Conservation (phyloP, 2,329 filamentous ascomycete genomes). For the Hansfordia pulvinata region DNA sequence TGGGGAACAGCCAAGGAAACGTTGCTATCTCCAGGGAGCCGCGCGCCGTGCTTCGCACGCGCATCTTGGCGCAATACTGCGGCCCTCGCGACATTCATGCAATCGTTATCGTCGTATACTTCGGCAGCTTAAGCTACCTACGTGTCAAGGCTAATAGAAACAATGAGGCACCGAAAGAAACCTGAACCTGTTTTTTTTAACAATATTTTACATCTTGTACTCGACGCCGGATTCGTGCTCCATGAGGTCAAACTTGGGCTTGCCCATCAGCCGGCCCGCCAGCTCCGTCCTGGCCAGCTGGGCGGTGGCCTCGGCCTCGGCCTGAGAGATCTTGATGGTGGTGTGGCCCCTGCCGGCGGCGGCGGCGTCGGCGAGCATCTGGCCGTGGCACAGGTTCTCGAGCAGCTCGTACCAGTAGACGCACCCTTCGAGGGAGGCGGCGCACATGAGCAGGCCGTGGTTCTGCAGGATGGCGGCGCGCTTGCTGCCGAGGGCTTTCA, state of each 20-base stretch:
- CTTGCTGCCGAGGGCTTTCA: constrained; percentile 21
- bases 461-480: constrained; percentile 29
- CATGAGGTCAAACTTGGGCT: constrained; percentile 54
- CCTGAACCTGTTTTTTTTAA: too few relatives aligned
- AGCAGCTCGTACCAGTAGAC: constrained; percentile 29
- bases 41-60: too few relatives aligned
- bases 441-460: constrained; percentile 28
- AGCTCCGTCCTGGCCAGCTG: constrained; percentile 46
- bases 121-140: too few relatives aligned
- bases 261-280: constrained; percentile 58
- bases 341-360: constrained; percentile 17
- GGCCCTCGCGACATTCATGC: too few relatives aligned
- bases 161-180: too few relatives aligned
- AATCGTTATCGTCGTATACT: too few relatives aligned
- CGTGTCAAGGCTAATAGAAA: too few relatives aligned
- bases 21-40: too few relatives aligned
- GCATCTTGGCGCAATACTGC: too few relatives aligned
- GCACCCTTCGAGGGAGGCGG: constrained; percentile 23
- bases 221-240: constrained; percentile 10
- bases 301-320: constrained; percentile 55
- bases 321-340: constrained; percentile 53
- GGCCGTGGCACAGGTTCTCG: constrained; percentile 20
- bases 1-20: too few relatives aligned
- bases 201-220: constrained; percentile 13
- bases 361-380: constrained; percentile 19